Base-by-base conservation (phyloP, 2,329 filamentous ascomycete species). In the Sporothrix protearum region DNA sequence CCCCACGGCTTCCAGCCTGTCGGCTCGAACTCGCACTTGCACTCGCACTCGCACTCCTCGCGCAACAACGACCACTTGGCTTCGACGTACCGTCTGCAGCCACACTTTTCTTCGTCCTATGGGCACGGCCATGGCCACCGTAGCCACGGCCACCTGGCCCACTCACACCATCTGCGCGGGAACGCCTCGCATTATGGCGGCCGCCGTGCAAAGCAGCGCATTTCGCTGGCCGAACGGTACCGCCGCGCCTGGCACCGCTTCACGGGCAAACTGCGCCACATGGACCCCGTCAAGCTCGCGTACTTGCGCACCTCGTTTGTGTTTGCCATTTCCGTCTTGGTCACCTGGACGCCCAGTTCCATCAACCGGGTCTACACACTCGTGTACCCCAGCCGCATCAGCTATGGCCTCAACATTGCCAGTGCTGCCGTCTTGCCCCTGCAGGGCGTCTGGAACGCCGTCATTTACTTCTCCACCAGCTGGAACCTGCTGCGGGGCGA, bases 361-460 rank as follows among this genome's bases (percentile, higher is more conserved):
- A 85, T 92, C 77, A 95, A 95, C 79, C 85, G 92, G 39, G 87
- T 94, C 36, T 91, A 93, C 80, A 86, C 88, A 74, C 85, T 93
- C 74, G 80, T 88, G 8, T 80, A 86, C 68, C 86, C 87, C 0
- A 77, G 83, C 14, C 76, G 81, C 9, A 83, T 85, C 39, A 86
- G 84, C 72, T 94, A 89, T 77, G 86, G 85, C 12, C 86, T 93
- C 68, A 91, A 92, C 77, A 85, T 93, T 68, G 86, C 88, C 0
- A 89, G 90, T 7, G 89, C 90, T 1, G 84, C 92, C 1, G 92
- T 94, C 0, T 83, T 95, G 3, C 92, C 92, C 0, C 83, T 93
- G 0, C 92, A 95, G 78, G 92, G 92, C 0, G 86, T 93, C 42
- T 94, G 92, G 91, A 95, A 95, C 77, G 87, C 89, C 39, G 81